phyloP scores from a whole-genome alignment of 1,139 yeast genomes.

The Pichia sp. region DNA sequence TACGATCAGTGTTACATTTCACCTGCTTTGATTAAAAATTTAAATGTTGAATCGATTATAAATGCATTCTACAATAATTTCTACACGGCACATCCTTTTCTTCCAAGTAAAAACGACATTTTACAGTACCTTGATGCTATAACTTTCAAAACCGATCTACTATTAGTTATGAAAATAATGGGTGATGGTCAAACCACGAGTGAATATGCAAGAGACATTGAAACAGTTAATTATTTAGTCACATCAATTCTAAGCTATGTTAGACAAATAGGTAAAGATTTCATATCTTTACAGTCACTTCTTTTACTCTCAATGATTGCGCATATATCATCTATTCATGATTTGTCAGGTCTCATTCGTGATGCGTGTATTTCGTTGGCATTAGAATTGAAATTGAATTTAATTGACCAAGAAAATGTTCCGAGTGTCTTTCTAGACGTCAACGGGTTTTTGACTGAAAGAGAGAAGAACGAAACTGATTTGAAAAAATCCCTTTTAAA shows the following conservation, averaged over 20 bases:
- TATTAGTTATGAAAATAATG: constrained; percentile 36
- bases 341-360: constrained; percentile 32
- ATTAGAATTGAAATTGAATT: constrained; percentile 29
- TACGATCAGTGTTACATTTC: constrained; percentile 22
- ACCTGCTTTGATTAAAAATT: constrained; percentile 19
- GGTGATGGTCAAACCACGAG: constrained; percentile 36
- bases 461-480: neutral
- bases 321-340: constrained; percentile 41
- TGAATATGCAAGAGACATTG: constrained; percentile 28
- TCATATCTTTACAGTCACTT: constrained; percentile 34
- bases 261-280: constrained; percentile 31
- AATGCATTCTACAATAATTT: constrained; percentile 32
- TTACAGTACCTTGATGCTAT: constrained; percentile 25
- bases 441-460: constrained; percentile 23
- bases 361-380: constrained; percentile 32
- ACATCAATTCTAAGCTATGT: constrained; percentile 30
- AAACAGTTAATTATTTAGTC: constrained; percentile 30
- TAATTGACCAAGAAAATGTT: constrained; percentile 26
- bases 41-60: constrained; percentile 25
- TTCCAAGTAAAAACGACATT: constrained; percentile 32
- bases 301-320: constrained; percentile 33
- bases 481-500: constrained; percentile 5
- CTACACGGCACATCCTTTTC: constrained; percentile 37
- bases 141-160: constrained; percentile 31
- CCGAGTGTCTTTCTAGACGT: constrained; percentile 24